Evolutionary conservation across 2,329 filamentous ascomycete genomes (phyloP).

Genomic region (Thermoascus crustaceus): DNA sequence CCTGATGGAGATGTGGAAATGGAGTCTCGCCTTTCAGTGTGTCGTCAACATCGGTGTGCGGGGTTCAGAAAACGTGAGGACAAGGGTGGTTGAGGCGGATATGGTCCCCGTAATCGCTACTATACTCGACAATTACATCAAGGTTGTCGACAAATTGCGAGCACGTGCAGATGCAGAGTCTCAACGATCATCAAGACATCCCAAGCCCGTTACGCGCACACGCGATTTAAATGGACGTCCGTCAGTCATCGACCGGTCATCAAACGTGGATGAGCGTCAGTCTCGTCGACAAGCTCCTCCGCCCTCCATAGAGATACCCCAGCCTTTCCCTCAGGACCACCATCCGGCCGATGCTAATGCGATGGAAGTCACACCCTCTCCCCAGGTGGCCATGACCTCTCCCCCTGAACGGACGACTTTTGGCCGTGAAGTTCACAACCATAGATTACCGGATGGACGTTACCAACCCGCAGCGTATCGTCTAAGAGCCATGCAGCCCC

Average conservation of each 20-base stretch:
- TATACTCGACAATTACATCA: conserved; percentile 96
- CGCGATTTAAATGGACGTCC: conserved; percentile 22
- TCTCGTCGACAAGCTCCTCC: conserved; percentile 74
- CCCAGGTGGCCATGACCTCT: conserved; percentile 58
- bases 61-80: conserved; percentile 87
- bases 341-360: conserved; percentile 42
- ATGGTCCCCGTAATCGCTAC: conserved; percentile 99
- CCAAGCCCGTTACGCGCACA: conserved; percentile 19
- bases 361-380: conserved; percentile 55
- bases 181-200: conserved; percentile 40
- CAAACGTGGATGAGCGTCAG: conserved; percentile 49
- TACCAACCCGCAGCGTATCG: conserved; percentile 40
- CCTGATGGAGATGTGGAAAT: conserved; percentile 99
- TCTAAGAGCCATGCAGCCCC: conserved; percentile 55
- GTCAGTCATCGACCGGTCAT: conserved; percentile 41
- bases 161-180: conserved; percentile 76
- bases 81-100: conserved; percentile 92
- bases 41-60: conserved; percentile 98
- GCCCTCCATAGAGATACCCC: conserved; percentile 72
- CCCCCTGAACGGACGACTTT: conserved; percentile 64
- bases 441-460: conserved; percentile 35
- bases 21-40: conserved; percentile 98
- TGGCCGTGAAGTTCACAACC: conserved; percentile 44
- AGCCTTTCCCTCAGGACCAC: conserved; percentile 43
- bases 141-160: conserved; percentile 84